Percentiles rank a stretch among this genome's conserved stretches.
These are phyloP conservation scores for Nakazawaea anatomiae DNA, from an alignment of 805 yeast genomes.

Conservation along the genomic window DNA sequence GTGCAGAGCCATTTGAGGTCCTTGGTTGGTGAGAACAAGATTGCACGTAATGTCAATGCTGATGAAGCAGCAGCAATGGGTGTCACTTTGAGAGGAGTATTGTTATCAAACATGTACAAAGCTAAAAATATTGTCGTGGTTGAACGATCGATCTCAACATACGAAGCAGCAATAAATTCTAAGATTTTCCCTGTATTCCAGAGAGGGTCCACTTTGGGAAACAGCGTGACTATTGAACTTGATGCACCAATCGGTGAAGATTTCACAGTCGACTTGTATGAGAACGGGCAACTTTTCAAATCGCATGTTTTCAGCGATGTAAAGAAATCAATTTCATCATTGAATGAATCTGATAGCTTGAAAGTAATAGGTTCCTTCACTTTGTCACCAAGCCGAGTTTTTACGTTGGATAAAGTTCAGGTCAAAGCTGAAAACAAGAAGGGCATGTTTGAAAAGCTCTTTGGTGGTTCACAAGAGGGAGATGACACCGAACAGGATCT, in stretches of 20 bases:
- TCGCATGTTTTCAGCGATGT: conserved; percentile 17
- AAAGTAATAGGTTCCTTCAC: conserved; percentile 35
- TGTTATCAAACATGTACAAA: conserved; percentile 61
- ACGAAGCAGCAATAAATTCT: conserved; percentile 28
- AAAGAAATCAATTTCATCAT: conserved; percentile 15
- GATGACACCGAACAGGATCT: conserved; percentile 10
- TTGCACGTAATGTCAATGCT: conserved; percentile 85
- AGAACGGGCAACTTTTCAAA: conserved; percentile 29
- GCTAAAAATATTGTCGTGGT: conserved; percentile 53
- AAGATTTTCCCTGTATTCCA: conserved; percentile 34
- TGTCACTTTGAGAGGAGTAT: conserved; percentile 76
- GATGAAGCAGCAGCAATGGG: conserved; percentile 95
- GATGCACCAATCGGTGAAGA: conserved; percentile 19
- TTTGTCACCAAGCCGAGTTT: conserved; percentile 44
- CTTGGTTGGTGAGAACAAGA: conserved; percentile 50
- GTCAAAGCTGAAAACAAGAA: conserved; percentile 21
- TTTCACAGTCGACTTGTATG: conserved; percentile 26
- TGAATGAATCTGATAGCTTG: conserved; percentile 25
- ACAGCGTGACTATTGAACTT: conserved; percentile 29
- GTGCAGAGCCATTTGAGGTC: conserved; percentile 58
- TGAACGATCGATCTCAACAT: conserved; percentile 50
- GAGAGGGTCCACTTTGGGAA: conserved; percentile 35
- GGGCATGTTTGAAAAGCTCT: conserved; percentile 6
- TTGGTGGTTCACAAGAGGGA: conserved; percentile 9
- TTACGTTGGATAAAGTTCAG: conserved; percentile 37